Evolutionary conservation across 495 filamentous ascomycete genomes (phyloP).

Genomic region (Clavariopsis aquatica): DNA sequence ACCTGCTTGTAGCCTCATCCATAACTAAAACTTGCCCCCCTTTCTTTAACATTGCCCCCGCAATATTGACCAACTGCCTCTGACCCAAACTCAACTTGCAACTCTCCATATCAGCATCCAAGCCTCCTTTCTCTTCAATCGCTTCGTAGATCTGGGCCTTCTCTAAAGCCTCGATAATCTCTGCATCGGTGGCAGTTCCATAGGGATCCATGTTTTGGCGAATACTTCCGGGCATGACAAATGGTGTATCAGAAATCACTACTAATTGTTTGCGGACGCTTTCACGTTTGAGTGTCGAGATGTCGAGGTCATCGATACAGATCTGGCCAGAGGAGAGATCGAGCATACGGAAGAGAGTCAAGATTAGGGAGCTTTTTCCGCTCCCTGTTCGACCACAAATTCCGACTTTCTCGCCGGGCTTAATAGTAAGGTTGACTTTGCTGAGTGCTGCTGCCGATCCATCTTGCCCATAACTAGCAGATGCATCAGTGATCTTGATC

Average conservation of each 20-base stretch:
- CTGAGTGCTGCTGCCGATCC: slow-evolving; percentile 45
- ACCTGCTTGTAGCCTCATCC: slow-evolving; percentile 43
- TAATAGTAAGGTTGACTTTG: slow-evolving; percentile 54
- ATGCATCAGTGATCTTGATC: slow-evolving; percentile 13
- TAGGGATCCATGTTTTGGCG: slow-evolving; percentile 34
- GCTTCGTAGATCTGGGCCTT: slow-evolving; percentile 45
- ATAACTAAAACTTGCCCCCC: slow-evolving; percentile 38
- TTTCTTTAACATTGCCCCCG: slow-evolving; percentile 56
- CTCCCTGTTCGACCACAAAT: slow-evolving; percentile 48
- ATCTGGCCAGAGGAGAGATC: slow-evolving; percentile 49
- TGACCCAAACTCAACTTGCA: slow-evolving; percentile 62
- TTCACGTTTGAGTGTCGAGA: slow-evolving; percentile 51
- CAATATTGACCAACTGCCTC: slow-evolving; percentile 65
- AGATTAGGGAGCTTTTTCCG: slow-evolving; percentile 54
- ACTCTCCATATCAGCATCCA: slow-evolving; percentile 54
- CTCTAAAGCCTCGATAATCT: slow-evolving; percentile 35
- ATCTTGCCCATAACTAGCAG: slow-evolving; percentile 30
- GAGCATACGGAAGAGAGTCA: slow-evolving; percentile 58
- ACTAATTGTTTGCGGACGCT: slow-evolving; percentile 54
- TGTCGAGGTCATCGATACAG: slow-evolving; percentile 52
- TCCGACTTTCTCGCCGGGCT: slow-evolving; percentile 59
- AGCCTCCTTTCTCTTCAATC: slow-evolving; percentile 40
- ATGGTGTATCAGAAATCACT: slow-evolving; percentile 60
- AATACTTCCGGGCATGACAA: slow-evolving; percentile 53
- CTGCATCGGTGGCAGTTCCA: slow-evolving; percentile 37